These are phyloP conservation scores for Colletotrichum neosansevieriae DNA, from an alignment of 2,329 filamentous ascomycete species.

Conservation along the genomic window DNA sequence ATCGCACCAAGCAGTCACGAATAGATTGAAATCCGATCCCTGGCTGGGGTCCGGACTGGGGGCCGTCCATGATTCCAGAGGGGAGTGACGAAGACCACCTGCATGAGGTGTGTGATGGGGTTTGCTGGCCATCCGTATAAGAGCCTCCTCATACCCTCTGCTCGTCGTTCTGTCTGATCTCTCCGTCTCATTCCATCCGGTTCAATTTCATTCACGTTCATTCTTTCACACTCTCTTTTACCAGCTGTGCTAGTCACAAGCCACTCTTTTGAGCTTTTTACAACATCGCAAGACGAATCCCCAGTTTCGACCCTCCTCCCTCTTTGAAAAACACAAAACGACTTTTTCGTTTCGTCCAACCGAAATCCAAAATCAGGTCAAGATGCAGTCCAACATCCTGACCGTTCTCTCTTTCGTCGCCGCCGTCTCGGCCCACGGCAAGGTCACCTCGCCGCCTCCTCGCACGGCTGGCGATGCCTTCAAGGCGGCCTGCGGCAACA, in stretches of 20 bases:
- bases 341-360: constrained; percentile 6
- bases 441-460: constrained; percentile 40
- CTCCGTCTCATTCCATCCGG: constrained; percentile 33
- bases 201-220: constrained; percentile 39
- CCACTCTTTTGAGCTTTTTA: constrained; percentile 39
- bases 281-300: constrained; percentile 31
- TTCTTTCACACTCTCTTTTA: constrained; percentile 39
- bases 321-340: constrained; percentile 2
- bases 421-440: constrained; percentile 43
- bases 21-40: constrained; percentile 31
- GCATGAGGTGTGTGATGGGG: constrained; percentile 3
- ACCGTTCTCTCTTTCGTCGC: constrained; percentile 40
- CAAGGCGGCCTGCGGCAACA: constrained; percentile 43
- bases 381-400: constrained; percentile 41
- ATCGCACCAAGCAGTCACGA: constrained; percentile 29
- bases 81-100: neutral
- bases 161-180: constrained; percentile 28
- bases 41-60: constrained; percentile 23
- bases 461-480: constrained; percentile 42
- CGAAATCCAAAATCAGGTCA: constrained; percentile 17
- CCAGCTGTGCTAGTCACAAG: constrained; percentile 41
- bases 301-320: constrained; percentile 8
- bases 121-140: constrained; percentile 27
- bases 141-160: constrained; percentile 29
- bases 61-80: constrained; percentile 29